These are phyloP conservation scores for Erodium moschatum DNA, from an alignment of 441 rosid genomes.

Conservation along the genomic window DNA sequence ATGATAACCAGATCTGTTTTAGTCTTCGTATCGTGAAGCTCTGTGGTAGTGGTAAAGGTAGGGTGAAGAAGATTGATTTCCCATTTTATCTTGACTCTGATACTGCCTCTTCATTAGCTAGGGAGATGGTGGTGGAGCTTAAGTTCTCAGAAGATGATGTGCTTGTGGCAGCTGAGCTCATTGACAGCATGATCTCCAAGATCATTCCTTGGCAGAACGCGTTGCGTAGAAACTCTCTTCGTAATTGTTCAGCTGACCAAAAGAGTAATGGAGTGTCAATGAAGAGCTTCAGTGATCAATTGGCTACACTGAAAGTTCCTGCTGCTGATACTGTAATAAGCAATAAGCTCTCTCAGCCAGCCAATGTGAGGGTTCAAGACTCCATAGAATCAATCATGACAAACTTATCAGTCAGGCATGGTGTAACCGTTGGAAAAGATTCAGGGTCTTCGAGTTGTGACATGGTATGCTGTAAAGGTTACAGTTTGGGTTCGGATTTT, in stretches of 20 bases:
- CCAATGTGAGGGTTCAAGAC: too few species aligned
- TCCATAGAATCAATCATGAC: too few species aligned
- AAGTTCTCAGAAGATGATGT: neutral
- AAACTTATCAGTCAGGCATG: neutral
- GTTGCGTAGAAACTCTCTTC: neutral
- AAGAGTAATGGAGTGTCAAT: neutral
- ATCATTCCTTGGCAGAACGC: neutral
- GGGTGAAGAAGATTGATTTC: neutral
- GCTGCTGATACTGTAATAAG: neutral
- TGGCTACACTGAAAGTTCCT: neutral
- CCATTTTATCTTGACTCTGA: neutral
- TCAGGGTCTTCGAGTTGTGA: neutral
- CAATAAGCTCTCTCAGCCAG: neutral
- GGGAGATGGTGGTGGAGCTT: constrained; percentile 1
- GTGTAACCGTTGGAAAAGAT: neutral
- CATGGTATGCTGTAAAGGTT: constrained; percentile 1
- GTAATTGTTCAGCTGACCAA: neutral
- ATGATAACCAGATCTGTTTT: neutral
- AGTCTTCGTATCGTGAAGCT: neutral
- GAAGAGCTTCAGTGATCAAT: neutral
- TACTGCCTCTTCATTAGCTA: neutral
- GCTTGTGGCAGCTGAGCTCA: neutral
- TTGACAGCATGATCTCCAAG: neutral
- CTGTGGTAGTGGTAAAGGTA: neutral
- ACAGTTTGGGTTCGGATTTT: neutral